A percentile compares a stretch with the other conserved stretches of the same genome.
These are phyloP conservation scores for Venturia asperata DNA, from an alignment of 2,329 filamentous ascomycete genomes.

Conservation along the genomic window DNA sequence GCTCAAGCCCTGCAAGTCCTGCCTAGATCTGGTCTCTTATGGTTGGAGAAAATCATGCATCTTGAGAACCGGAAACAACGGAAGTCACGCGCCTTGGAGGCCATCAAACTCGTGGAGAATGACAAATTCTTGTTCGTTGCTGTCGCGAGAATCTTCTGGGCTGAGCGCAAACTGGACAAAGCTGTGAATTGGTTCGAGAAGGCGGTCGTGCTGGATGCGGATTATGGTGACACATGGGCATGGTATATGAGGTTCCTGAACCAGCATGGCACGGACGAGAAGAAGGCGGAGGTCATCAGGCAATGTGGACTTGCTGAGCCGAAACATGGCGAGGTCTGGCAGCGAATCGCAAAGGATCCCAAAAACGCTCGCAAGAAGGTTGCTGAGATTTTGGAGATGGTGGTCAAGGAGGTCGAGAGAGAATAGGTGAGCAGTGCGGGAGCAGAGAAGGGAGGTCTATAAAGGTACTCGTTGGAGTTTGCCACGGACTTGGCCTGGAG, in stretches of 20 bases:
- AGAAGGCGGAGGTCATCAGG: constrained; percentile 71
- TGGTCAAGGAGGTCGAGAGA: constrained; percentile 48
- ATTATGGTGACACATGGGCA: constrained; percentile 89
- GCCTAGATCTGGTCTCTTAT: constrained; percentile 77
- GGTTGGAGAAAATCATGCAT: constrained; percentile 93
- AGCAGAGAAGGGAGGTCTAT: not conserved
- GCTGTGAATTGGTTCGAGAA: constrained; percentile 97
- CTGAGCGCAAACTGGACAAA: constrained; percentile 83
- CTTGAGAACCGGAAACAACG: constrained; percentile 86
- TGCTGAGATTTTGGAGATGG: constrained; percentile 77
- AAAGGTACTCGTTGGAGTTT: not conserved
- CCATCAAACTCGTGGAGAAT: constrained; percentile 94
- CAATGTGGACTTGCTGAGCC: constrained; percentile 83
- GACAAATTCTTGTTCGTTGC: constrained; percentile 84
- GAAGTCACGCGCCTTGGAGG: constrained; percentile 83
- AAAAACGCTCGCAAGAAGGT: constrained; percentile 65
- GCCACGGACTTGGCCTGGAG: no score
- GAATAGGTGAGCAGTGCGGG: not conserved
- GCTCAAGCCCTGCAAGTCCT: constrained; percentile 87
- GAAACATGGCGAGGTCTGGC: constrained; percentile 88
- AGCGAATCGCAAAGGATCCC: constrained; percentile 76
- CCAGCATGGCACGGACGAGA: constrained; percentile 92
- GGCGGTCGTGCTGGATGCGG: constrained; percentile 78
- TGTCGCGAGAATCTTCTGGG: constrained; percentile 93
- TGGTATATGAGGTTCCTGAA: constrained; percentile 94